Evolutionary conservation across 2,329 filamentous ascomycete genomes (phyloP).

Genomic region (Thyridium curvatum): DNA sequence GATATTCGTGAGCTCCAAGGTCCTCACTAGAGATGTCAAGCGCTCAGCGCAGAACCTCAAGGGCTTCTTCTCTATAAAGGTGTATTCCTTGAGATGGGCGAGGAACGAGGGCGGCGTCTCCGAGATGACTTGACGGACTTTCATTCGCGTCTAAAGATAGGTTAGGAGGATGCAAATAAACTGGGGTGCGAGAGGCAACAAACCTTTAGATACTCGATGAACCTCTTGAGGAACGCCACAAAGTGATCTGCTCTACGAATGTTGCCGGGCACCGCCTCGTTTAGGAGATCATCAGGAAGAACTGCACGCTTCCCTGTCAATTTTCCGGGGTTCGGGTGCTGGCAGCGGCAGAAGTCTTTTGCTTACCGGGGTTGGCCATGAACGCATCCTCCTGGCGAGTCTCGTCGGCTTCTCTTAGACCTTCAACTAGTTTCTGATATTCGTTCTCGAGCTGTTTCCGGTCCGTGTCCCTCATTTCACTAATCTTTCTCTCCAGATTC

Average conservation of each 20-base stretch:
- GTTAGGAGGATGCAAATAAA: no score
- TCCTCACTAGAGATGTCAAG: slow-evolving; percentile 87
- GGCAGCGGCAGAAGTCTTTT: no score
- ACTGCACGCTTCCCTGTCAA: no score
- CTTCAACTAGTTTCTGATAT: slow-evolving; percentile 92
- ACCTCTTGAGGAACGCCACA: slow-evolving; percentile 86
- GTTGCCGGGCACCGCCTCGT: slow-evolving; percentile 94
- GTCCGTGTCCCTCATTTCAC: slow-evolving; percentile 93
- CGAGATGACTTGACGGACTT: slow-evolving; percentile 93
- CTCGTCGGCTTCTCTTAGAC: slow-evolving; percentile 80
- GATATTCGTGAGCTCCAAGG: slow-evolving; percentile 92
- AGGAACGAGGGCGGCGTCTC: slow-evolving; percentile 95
- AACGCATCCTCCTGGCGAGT: slow-evolving; percentile 90
- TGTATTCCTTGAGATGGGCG: slow-evolving; percentile 86
- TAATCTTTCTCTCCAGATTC: slow-evolving; percentile 85
- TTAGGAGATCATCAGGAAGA: slow-evolving; percentile 85
- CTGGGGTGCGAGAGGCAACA: slow-evolving; percentile 1
- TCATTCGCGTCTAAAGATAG: slow-evolving; percentile 81
- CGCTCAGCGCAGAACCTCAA: slow-evolving; percentile 91
- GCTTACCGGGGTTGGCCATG: slow-evolving; percentile 77
- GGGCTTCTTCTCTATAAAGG: slow-evolving; percentile 96
- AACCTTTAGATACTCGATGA: slow-evolving; percentile 91
- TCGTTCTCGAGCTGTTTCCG: slow-evolving; percentile 91
- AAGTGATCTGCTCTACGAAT: slow-evolving; percentile 96
- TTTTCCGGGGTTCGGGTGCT: no score